phyloP scores from a whole-genome alignment of 2,329 filamentous ascomycete species.

The Alternaria viburni region DNA sequence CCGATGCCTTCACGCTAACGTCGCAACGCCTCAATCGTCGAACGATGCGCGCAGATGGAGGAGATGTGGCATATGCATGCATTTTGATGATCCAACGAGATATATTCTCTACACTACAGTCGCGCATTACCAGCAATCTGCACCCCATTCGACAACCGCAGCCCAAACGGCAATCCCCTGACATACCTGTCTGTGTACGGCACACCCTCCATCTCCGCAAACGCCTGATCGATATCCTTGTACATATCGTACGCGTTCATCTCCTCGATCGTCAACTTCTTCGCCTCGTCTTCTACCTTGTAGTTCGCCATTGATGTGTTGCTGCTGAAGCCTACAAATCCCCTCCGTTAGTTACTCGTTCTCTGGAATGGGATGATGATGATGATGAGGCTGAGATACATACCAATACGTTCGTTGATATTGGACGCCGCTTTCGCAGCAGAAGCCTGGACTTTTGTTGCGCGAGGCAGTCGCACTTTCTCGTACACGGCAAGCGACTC shows the following conservation, averaged over 20 bases:
- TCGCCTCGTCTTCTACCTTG: constrained; percentile 66
- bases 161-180: constrained; percentile 14
- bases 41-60: too few relatives aligned
- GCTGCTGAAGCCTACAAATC: constrained; percentile 58
- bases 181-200: constrained; percentile 10
- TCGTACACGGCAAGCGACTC: constrained; percentile 46
- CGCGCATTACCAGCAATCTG: not conserved
- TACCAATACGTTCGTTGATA: constrained; percentile 54
- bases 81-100: too few relatives aligned
- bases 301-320: constrained; percentile 65
- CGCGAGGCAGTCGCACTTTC: constrained; percentile 45
- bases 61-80: too few relatives aligned
- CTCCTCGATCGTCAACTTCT: constrained; percentile 71
- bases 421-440: constrained; percentile 47
- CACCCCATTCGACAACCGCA: constrained; percentile 14
- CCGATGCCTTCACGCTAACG: not conserved
- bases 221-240: constrained; percentile 23
- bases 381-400: too few relatives aligned
- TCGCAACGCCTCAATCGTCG: not conserved
- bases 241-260: constrained; percentile 60
- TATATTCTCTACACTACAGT: not conserved
- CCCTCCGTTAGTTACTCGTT: not conserved
- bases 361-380: not conserved
- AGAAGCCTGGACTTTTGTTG: constrained; percentile 48
- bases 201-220: constrained; percentile 17